Base-by-base conservation (phyloP, 169 alveolate genomes). In the Cryptosporidium baileyi region DNA sequence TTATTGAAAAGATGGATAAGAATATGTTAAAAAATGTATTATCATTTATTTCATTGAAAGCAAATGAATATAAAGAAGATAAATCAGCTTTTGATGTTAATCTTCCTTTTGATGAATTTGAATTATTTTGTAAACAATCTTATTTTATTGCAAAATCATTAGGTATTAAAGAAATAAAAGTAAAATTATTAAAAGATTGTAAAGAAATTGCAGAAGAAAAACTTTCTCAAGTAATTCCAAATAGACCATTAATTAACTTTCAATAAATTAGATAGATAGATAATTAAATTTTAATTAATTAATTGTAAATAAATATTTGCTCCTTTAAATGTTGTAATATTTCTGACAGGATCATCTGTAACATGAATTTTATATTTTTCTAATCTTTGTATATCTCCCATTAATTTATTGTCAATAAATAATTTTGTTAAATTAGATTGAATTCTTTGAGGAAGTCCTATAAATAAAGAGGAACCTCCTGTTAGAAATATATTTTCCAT, bases 371-470 rank as follows among this genome's bases (percentile, higher is more conserved):
- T 74, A 59, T 74, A 74, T 57, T 74, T 74, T 19, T 59, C 43
- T 54, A 74, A 41, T 40, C 85, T 32, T 32, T 54, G 57, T 13
- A 30, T 40, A 43, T 74, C 85, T 24, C 85, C 85, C 59, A 8
- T 74, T 36, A 74, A 28, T 43, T 51, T 74, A 17, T 47, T 74
- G 15, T 74, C 60, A 2, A 74, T 38, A 17, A 74, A 74, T 28
- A 51, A 13, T 36, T 59, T 34, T n/a, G 47, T 74, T 40, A 74
- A 13, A 74, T 74, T 74, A 17, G 26, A 32, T 57, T 74, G 61
- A 1, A 74, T 36, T 74, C 85, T 51, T 41, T 74, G 85, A 22
- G 85, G 85, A 1, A 74, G 41, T 24, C 85, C 85, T n/a, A 52
- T 38, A 24, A 52, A 74, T 74, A 74, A 22, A 13, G 85, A 74